Percentiles rank a stretch among this genome's conserved stretches.
Evolutionary conservation across 208 protist species (phyloP).

Genomic region (Naegleria lovaniensis): DNA sequence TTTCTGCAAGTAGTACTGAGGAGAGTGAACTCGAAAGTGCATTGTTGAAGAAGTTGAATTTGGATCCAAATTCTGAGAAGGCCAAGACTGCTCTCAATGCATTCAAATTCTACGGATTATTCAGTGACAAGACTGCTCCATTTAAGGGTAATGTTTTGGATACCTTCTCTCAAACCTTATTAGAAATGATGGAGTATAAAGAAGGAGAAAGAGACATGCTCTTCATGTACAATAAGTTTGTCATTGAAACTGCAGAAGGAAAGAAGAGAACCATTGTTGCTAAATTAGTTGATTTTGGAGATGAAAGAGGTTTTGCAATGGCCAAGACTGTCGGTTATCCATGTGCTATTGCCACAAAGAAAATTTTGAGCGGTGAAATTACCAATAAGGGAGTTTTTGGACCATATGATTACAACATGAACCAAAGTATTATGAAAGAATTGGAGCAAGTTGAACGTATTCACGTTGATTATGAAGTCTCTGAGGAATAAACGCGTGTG

Average conservation of each 20-base stretch:
- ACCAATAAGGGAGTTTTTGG: constrained; percentile 30
- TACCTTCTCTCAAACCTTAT: constrained; percentile 31
- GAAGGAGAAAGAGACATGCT: constrained; percentile 52
- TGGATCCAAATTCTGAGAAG: constrained; percentile 20
- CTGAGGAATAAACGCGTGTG: neutral
- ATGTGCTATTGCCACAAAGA: constrained; percentile 21
- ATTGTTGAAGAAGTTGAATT: neutral
- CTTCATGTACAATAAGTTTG: constrained; percentile 46
- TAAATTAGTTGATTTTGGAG: constrained; percentile 36
- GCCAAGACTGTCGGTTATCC: constrained; percentile 35
- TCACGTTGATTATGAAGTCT: neutral
- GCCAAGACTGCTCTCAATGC: constrained; percentile 10
- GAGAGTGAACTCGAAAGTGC: constrained; percentile 11
- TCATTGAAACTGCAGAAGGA: constrained; percentile 35
- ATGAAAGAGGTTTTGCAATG: constrained; percentile 37
- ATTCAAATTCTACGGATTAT: constrained; percentile 46
- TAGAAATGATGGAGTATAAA: constrained; percentile 33
- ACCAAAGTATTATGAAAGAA: constrained; percentile 32
- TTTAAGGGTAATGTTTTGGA: constrained; percentile 41
- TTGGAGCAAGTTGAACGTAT: neutral
- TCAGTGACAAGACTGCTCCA: constrained; percentile 29
- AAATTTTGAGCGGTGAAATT: constrained; percentile 39
- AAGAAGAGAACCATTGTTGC: constrained; percentile 32
- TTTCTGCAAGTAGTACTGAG: neutral
- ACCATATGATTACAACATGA: constrained; percentile 38